Percentiles rank a stretch among this genome's conserved stretches.
Conservation (phyloP, 208 protist genomes). For the Wallacemonas sp. region DNA sequence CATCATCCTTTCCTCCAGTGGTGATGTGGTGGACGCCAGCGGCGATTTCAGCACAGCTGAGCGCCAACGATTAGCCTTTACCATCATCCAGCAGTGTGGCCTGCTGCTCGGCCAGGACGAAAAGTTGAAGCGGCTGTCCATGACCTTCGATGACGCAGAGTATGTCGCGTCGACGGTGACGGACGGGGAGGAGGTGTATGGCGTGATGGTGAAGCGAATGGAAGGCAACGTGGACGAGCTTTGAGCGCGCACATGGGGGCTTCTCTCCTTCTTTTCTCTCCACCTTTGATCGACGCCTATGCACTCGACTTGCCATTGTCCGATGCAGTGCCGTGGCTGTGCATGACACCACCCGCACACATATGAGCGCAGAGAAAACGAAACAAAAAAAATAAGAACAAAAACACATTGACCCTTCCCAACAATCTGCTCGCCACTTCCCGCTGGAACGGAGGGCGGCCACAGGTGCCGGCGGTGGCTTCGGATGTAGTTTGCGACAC, state of each 20-base stretch:
- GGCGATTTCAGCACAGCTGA: constrained; percentile 72
- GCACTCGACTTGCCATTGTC: no score
- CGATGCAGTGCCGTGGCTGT: no score
- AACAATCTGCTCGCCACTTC: no score
- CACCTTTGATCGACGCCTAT: not conserved
- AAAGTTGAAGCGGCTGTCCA: constrained; percentile 65
- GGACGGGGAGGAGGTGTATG: constrained; percentile 42
- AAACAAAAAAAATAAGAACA: no score
- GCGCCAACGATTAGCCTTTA: constrained; percentile 68
- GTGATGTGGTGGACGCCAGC: constrained; percentile 69
- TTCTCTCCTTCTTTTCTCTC: constrained; percentile 3
- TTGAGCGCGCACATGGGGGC: not conserved
- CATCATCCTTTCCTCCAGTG: constrained; percentile 62
- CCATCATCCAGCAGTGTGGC: constrained; percentile 71
- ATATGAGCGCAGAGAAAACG: no score
- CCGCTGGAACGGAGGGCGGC: no score
- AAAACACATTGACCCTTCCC: no score
- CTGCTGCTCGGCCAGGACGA: constrained; percentile 48
- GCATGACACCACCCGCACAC: no score
- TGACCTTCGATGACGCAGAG: constrained; percentile 70
- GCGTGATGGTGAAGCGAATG: constrained; percentile 63
- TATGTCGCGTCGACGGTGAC: constrained; percentile 76
- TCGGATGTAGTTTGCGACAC: no score
- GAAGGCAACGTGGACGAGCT: constrained; percentile 15
- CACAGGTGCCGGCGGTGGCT: no score